Base-by-base conservation (phyloP, 495 filamentous ascomycete species). In the Penicillium flavigenum region DNA sequence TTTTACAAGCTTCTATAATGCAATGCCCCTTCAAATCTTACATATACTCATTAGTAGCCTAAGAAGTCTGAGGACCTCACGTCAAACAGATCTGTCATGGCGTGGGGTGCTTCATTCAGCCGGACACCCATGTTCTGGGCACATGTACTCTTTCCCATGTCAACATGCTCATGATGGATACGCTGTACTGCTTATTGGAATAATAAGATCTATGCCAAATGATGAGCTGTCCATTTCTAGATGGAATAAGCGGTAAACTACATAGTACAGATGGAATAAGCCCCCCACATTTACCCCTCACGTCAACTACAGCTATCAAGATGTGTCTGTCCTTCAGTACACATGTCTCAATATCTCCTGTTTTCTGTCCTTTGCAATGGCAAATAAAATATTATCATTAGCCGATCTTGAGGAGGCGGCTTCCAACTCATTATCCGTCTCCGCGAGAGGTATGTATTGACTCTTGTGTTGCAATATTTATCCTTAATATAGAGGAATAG, bases 371-470 rank as follows among this genome's bases (percentile, higher is more conserved):
- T 12, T 12, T 20, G 29, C 1, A 46, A 54, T 54, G 42, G 17
- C 41, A 11, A 46, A 59, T 11, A 66, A 61, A 16, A 64, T 66
- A 12, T 29, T 66, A 16, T 64, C 54, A 0, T 62, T 66, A 39
- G 51, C 61, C 19, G 63, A 66, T 26, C 63, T 66, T 27, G 54
- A 63, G 48, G 42, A 38, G 29, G 50, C 60, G 26, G 63, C 57
- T 41, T 63, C 58, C 11, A 51, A 43, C 9, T 51, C 43, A 0
- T 42, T 66, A 1, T 50, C 63, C 14, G 20, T 39, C 2, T 44
- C 61, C 19, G 60, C 44, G 17, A 57, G 52, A 66, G 64, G 61
- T 66, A 64, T 27, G 5, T 31, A 36, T 2, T 19, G 2, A 7
- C 19, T 17, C 42, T 39, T n/a, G 10, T 12, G 7, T n/a, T 47